Percentiles rank a stretch among this genome's conserved stretches.
Conservation (phyloP, 2,329 filamentous ascomycete genomes). For the Dactylonectria estremocensis region DNA sequence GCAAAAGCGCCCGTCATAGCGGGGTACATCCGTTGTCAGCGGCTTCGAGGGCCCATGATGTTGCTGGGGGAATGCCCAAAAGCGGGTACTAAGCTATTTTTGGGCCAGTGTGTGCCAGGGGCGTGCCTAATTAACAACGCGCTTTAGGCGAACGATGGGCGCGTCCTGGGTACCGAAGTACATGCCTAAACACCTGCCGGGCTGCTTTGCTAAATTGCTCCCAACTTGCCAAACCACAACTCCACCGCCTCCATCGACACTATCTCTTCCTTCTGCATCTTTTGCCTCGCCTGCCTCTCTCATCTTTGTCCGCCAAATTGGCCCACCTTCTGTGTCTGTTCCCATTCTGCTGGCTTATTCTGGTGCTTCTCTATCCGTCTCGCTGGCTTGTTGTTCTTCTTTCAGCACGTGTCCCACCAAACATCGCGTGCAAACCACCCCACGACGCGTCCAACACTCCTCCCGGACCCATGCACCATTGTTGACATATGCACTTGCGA, state of each 20-base stretch:
- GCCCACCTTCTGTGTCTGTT: slow-evolving; percentile 16
- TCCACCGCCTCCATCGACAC: slow-evolving; percentile 17
- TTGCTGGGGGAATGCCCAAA: slow-evolving; percentile 43
- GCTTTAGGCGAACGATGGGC: slow-evolving; percentile 22
- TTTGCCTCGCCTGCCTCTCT: slow-evolving; percentile 5
- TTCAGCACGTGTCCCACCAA: slow-evolving; percentile 25
- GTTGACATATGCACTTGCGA: slow-evolving; percentile 35
- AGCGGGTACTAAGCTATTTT: slow-evolving; percentile 37
- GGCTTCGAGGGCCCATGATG: slow-evolving; percentile 20
- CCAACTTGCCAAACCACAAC: slow-evolving; percentile 19
- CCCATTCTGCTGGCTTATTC: slow-evolving; percentile 18
- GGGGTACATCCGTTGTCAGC: slow-evolving; percentile 28
- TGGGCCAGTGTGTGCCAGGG: slow-evolving; percentile 28
- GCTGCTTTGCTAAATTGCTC: slow-evolving; percentile 7
- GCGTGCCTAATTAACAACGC: slow-evolving; percentile 39
- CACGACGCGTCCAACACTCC: slow-evolving; percentile 40
- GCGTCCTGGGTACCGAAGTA: slow-evolving; percentile 19
- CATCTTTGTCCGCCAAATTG: slow-evolving; percentile 8
- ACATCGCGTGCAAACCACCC: slow-evolving; percentile 40
- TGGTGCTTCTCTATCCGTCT: neutral
- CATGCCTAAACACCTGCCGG: slow-evolving; percentile 12
- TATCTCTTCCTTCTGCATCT: slow-evolving; percentile 15
- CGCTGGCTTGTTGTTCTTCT: slow-evolving; percentile 19
- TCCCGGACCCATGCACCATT: slow-evolving; percentile 33
- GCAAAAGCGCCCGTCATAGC: slow-evolving; percentile 16